These are phyloP conservation scores for Botrytis medusae DNA, from an alignment of 2,329 filamentous ascomycete species.

Conservation along the genomic window DNA sequence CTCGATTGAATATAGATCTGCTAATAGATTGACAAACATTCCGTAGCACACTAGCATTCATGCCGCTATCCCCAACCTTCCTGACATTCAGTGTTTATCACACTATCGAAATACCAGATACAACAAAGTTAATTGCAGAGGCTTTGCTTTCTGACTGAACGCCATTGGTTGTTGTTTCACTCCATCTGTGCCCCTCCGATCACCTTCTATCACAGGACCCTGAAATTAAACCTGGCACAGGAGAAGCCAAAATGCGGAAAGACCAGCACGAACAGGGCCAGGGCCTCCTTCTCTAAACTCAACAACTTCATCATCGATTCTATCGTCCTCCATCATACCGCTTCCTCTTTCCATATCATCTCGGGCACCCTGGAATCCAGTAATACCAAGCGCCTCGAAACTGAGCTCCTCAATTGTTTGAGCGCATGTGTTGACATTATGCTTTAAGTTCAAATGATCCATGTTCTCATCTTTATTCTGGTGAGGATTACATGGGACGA, in stretches of 20 bases:
- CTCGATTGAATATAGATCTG: neutral
- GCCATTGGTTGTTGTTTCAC: neutral
- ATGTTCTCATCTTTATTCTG: neutral
- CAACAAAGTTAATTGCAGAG: neutral
- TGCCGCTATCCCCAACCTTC: neutral
- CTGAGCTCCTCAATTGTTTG: neutral
- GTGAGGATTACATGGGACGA: neutral
- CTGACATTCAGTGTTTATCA: too few species aligned
- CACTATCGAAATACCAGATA: neutral
- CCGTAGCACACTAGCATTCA: neutral
- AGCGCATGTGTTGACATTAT: neutral
- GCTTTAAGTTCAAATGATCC: neutral
- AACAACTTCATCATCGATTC: neutral
- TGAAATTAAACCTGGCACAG: neutral
- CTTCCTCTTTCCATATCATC: neutral
- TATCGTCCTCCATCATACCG: neutral
- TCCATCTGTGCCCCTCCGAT: neutral
- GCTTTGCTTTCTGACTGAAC: neutral
- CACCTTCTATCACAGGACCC: neutral
- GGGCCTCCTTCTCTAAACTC: neutral
- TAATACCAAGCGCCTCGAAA: neutral
- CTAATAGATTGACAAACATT: neutral
- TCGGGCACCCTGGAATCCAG: neutral
- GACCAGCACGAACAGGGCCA: neutral
- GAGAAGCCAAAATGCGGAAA: neutral